Evolutionary conservation across 2,329 filamentous ascomycete species (phyloP).

Genomic region (Neopestalotiopsis sp.): DNA sequence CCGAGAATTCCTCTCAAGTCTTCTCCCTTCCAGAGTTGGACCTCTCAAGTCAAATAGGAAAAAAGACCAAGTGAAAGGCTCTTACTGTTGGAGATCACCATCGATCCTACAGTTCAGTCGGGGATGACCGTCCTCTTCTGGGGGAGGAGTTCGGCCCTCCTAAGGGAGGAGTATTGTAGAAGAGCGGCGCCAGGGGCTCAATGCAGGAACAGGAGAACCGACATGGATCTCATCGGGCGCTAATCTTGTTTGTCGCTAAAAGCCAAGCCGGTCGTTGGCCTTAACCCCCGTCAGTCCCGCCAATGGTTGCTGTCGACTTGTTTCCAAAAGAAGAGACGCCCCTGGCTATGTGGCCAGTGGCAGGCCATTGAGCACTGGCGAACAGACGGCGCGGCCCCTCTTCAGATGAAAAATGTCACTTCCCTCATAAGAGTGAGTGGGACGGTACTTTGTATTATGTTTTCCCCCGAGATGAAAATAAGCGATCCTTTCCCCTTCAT

Average conservation of each 20-base stretch:
- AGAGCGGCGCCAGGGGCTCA: conserved; percentile 22
- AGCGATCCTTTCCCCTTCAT: conserved; percentile 15
- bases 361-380: conserved; percentile 3
- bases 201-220: conserved; percentile 32
- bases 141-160: conserved; percentile 9
- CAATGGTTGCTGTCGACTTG: conserved; percentile 14
- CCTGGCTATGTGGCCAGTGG: conserved; percentile 11
- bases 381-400: conserved; percentile 10
- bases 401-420: conserved; percentile 19
- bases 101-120: not conserved
- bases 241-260: conserved; percentile 19
- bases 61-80: not conserved
- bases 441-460: conserved; percentile 12
- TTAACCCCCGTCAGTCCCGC: conserved; percentile 14
- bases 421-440: conserved; percentile 16
- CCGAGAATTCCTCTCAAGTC: not conserved
- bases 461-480: conserved; percentile 19
- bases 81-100: not conserved
- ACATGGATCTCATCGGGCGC: conserved; percentile 18
- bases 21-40: not conserved
- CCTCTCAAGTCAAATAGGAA: not conserved
- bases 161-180: conserved; percentile 9
- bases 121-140: not conserved
- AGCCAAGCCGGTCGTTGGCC: conserved; percentile 18
- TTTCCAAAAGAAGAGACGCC: conserved; percentile 15